Percentiles rank a stretch among this genome's conserved stretches.
phyloP scores from a whole-genome alignment of 495 filamentous ascomycete species.

The Bacidia rubella region DNA sequence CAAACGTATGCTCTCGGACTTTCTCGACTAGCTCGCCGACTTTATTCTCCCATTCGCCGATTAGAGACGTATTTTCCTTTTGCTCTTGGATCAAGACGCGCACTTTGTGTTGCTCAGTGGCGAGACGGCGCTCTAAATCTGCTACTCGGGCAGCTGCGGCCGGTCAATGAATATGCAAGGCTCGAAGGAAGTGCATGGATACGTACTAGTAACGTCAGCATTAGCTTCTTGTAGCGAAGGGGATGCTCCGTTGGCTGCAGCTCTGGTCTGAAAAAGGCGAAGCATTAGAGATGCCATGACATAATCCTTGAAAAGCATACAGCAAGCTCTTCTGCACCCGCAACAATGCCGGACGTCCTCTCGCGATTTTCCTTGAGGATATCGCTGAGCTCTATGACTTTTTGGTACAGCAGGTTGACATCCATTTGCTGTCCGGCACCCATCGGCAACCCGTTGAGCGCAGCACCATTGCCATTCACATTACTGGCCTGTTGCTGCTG shows the following conservation, averaged over 20 bases:
- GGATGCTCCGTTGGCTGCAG: constrained; percentile 30
- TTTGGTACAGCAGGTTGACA: constrained; percentile 68
- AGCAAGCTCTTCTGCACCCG: constrained; percentile 49
- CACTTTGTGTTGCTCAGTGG: constrained; percentile 33
- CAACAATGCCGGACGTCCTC: constrained; percentile 59
- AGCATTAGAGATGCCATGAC: constrained; percentile 12
- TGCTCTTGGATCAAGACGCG: constrained; percentile 36
- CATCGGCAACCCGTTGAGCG: constrained; percentile 46
- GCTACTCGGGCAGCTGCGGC: constrained; percentile 30
- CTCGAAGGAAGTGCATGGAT: neutral
- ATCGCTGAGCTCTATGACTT: constrained; percentile 68
- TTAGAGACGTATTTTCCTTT: constrained; percentile 37
- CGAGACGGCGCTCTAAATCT: constrained; percentile 39
- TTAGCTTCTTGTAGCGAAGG: constrained; percentile 34
- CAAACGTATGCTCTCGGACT: constrained; percentile 47
- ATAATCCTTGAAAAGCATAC: constrained; percentile 21
- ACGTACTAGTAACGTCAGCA: constrained; percentile 33
- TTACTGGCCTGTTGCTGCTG: constrained; percentile 36
- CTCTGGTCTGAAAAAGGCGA: constrained; percentile 28
- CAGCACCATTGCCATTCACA: constrained; percentile 30
- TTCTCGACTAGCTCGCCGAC: constrained; percentile 46
- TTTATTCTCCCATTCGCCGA: constrained; percentile 42
- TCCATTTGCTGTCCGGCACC: constrained; percentile 79
- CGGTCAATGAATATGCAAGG: constrained; percentile 8
- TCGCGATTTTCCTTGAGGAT: constrained; percentile 66